Percentiles rank a stretch among this genome's conserved stretches.
phyloP scores from a whole-genome alignment of 805 yeast species.

The Blastobotrys chiropterorum region DNA sequence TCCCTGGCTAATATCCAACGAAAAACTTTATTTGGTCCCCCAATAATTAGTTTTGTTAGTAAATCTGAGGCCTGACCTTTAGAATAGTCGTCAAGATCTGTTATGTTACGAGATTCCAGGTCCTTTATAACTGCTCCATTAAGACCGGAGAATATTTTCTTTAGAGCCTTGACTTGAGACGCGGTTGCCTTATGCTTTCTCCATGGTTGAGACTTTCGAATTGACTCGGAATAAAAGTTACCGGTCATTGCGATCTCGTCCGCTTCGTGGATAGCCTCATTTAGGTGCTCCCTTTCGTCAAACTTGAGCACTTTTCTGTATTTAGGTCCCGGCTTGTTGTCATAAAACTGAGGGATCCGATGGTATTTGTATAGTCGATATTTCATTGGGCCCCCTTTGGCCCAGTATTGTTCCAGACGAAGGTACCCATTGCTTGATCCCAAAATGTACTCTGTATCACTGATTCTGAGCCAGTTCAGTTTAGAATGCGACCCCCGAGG shows the following conservation, averaged over 20 bases:
- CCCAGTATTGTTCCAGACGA: neutral
- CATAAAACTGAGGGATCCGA: neutral
- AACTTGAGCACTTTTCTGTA: conserved; percentile 1
- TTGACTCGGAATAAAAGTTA: neutral
- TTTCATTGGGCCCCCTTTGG: neutral
- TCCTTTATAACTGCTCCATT: neutral
- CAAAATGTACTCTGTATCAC: neutral
- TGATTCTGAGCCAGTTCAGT: conserved; percentile 5
- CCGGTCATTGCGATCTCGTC: neutral
- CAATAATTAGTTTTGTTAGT: neutral
- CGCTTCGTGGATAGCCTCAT: neutral
- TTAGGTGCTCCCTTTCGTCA: neutral
- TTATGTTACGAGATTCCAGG: neutral
- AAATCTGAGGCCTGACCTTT: conserved; percentile 1
- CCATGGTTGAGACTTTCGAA: neutral
- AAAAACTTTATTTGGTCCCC: conserved; percentile 1
- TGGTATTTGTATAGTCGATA: conserved; percentile 3
- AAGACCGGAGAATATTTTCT: neutral
- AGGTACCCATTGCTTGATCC: neutral
- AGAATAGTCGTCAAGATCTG: no score
- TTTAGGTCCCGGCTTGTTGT: neutral
- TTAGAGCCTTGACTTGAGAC: neutral
- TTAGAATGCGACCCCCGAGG: neutral
- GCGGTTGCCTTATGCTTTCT: neutral
- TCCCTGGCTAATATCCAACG: conserved; percentile 1